These are phyloP conservation scores for Erythrobasidium yunnanense DNA, from an alignment of 768 basidiomycete species.

Conservation along the genomic window DNA sequence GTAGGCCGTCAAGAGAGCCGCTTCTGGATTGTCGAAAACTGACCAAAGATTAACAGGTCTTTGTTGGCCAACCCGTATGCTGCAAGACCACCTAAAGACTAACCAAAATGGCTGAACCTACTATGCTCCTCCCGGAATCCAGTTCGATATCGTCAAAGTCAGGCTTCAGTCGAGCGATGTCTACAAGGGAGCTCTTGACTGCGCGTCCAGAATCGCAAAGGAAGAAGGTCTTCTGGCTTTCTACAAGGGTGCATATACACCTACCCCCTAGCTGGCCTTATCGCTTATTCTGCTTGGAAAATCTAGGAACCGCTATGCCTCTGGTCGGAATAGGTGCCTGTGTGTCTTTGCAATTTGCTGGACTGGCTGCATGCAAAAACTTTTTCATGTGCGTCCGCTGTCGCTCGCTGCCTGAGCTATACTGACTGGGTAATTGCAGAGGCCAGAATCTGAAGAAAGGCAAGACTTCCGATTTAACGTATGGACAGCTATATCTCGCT, in stretches of 20 bases:
- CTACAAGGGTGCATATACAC: slow-evolving; percentile 29
- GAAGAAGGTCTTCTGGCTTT: slow-evolving; percentile 30
- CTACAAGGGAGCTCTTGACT: slow-evolving; percentile 29
- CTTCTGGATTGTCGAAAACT: too few relatives aligned
- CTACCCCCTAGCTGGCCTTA: too few relatives aligned
- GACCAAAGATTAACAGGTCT: too few relatives aligned
- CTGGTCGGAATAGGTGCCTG: slow-evolving; percentile 35
- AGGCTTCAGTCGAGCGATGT: slow-evolving; percentile 30
- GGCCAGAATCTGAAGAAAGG: neutral
- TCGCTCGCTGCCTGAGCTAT: neutral
- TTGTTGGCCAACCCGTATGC: slow-evolving; percentile 33
- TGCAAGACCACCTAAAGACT: neutral
- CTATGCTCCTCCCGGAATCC: neutral
- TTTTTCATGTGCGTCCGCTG: slow-evolving; percentile 28
- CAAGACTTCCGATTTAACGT: slow-evolving; percentile 52
- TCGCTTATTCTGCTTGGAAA: too few relatives aligned
- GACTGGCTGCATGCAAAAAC: slow-evolving; percentile 31
- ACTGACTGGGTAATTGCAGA: neutral
- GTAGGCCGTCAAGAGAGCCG: neutral
- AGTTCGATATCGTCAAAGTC: slow-evolving; percentile 37
- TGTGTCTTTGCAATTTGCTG: slow-evolving; percentile 32
- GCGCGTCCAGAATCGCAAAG: slow-evolving; percentile 25
- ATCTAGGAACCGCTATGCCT: slow-evolving; percentile 31
- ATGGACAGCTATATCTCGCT: slow-evolving; percentile 58
- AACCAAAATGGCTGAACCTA: neutral